A percentile compares a stretch with the other conserved stretches of the same genome.
These are phyloP conservation scores for Syzygium jambos DNA, from an alignment of 345 rosid genomes.

Conservation along the genomic window DNA sequence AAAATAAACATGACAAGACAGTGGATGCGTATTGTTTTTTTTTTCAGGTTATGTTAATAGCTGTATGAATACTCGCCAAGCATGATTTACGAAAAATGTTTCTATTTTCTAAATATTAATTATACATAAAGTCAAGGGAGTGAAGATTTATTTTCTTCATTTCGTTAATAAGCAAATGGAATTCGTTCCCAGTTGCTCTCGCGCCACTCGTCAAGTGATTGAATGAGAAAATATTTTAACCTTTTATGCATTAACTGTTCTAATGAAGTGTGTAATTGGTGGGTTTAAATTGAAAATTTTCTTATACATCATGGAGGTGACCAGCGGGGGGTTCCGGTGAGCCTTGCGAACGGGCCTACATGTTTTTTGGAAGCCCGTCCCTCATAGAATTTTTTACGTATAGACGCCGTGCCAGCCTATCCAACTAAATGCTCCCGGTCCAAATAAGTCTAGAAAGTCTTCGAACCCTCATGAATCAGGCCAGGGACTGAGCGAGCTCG, in stretches of 20 bases:
- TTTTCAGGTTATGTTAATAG: background rate
- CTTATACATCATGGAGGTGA: background rate
- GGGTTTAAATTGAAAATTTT: background rate
- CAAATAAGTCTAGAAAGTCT: background rate
- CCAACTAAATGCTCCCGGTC: background rate
- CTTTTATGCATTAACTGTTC: background rate
- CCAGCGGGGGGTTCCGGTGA: background rate
- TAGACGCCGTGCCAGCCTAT: background rate
- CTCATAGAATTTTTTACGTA: background rate
- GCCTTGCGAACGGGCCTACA: background rate
- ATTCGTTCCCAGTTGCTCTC: background rate
- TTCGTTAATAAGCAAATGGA: background rate
- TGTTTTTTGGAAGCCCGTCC: background rate
- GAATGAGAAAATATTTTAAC: background rate
- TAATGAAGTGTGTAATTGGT: background rate
- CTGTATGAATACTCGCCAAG: background rate
- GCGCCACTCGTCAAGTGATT: background rate
- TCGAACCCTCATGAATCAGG: accelerated
- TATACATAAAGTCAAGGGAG: background rate
- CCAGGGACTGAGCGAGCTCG: background rate
- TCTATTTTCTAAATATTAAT: no score
- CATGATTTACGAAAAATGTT: background rate
- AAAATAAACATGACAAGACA: no score
- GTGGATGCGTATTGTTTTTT: background rate
- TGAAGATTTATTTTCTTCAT: no score